phyloP scores from a whole-genome alignment of 169 alveolate genomes.

The Theileria luwenshuni region DNA sequence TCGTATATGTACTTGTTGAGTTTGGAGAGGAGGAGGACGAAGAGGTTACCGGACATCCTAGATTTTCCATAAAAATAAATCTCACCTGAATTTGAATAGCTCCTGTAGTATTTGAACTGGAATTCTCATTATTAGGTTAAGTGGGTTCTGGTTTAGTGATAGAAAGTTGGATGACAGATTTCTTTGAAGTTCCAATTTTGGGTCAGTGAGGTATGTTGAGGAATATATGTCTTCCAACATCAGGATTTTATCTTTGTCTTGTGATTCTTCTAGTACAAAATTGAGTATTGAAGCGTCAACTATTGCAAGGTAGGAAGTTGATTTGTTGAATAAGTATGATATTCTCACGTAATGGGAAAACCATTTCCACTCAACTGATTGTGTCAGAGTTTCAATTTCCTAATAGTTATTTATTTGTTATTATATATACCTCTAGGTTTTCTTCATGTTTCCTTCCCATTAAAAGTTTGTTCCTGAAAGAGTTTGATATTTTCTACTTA shows the following conservation, averaged over 20 bases:
- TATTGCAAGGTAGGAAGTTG: conserved; percentile 40
- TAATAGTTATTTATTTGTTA: background rate
- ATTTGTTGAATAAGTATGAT: conserved; percentile 26
- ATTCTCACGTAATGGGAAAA: conserved; percentile 18
- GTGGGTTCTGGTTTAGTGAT: conserved; percentile 64
- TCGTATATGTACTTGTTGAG: conserved; percentile 53
- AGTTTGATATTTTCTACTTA: background rate
- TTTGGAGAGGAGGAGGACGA: conserved; percentile 41
- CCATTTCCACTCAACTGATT: conserved; percentile 31
- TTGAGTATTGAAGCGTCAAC: conserved; percentile 34
- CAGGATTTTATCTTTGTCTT: background rate
- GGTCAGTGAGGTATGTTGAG: conserved; percentile 1
- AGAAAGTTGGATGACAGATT: conserved; percentile 48
- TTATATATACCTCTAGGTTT: background rate
- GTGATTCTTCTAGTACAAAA: conserved; percentile 7
- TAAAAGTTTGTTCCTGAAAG: background rate
- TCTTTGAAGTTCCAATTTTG: conserved; percentile 10
- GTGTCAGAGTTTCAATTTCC: background rate
- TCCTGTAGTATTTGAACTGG: conserved; percentile 22
- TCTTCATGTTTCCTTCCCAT: background rate
- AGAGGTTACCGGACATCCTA: conserved; percentile 50
- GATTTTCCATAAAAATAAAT: background rate
- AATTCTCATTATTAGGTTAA: conserved; percentile 57
- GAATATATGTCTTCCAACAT: background rate
- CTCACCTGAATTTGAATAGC: conserved; percentile 40